Evolutionary conservation across 495 filamentous ascomycete genomes (phyloP).

Genomic region (Jackrogersella multiformis): DNA sequence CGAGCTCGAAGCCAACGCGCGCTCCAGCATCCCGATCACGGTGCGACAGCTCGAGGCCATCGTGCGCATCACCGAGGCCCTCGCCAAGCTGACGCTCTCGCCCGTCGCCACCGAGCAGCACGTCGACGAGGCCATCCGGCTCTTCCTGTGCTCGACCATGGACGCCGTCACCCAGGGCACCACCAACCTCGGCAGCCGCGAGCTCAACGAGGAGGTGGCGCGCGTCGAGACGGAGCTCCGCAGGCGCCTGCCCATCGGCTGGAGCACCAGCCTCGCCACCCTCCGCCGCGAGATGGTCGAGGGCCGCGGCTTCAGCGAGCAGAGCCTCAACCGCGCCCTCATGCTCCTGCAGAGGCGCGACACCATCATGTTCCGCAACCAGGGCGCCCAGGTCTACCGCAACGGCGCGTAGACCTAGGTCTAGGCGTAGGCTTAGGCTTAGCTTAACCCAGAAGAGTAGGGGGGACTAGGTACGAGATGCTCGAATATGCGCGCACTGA

Average conservation of each 20-base stretch:
- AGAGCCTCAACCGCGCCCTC: slow-evolving; percentile 82
- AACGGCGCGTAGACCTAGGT: slow-evolving; percentile 66
- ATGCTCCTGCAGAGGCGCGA: slow-evolving; percentile 87
- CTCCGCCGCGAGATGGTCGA: slow-evolving; percentile 91
- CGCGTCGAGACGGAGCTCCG: slow-evolving; percentile 94
- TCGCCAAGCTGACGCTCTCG: slow-evolving; percentile 88
- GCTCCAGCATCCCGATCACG: slow-evolving; percentile 95
- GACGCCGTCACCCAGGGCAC: slow-evolving; percentile 93
- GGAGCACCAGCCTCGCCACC: slow-evolving; percentile 89
- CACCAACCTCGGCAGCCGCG: slow-evolving; percentile 78
- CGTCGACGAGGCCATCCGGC: slow-evolving; percentile 96
- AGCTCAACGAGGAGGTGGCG: slow-evolving; percentile 86
- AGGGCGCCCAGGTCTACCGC: slow-evolving; percentile 88
- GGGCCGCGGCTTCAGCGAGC: slow-evolving; percentile 84
- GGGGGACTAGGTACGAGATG: neutral
- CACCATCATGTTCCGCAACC: slow-evolving; percentile 88
- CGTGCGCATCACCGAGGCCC: slow-evolving; percentile 93
- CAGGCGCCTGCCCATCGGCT: slow-evolving; percentile 89
- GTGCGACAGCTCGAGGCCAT: slow-evolving; percentile 97
- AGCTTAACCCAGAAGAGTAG: neutral
- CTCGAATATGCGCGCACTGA: too few species aligned
- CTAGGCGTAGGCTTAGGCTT: too few species aligned
- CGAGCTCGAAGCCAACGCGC: slow-evolving; percentile 84
- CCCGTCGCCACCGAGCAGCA: slow-evolving; percentile 88
- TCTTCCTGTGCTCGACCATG: slow-evolving; percentile 98